Evolutionary conservation across 1,284 basidiomycete species (phyloP).

Genomic region (Moniliophthora roreri): DNA sequence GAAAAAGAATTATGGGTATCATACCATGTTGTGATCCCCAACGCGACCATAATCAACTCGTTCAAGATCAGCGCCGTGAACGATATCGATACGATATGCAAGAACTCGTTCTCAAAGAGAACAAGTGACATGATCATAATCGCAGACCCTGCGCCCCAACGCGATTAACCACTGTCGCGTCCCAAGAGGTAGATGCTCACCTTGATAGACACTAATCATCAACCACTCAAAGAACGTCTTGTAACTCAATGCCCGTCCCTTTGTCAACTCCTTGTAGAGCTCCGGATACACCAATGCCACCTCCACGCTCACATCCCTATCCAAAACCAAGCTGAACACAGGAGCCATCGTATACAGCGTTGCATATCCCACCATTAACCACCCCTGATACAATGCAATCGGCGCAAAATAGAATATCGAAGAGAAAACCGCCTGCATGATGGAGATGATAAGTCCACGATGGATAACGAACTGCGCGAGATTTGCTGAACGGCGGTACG

Average conservation of each 20-base stretch:
- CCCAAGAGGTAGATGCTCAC: conserved; percentile 37
- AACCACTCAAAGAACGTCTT: conserved; percentile 99
- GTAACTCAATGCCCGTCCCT: conserved; percentile 91
- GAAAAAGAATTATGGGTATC: conserved; percentile 21
- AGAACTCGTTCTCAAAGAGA: conserved; percentile 95
- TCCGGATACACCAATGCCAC: conserved; percentile 95
- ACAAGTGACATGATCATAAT: conserved; percentile 99
- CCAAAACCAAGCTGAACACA: conserved; percentile 95
- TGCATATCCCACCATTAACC: conserved; percentile 98
- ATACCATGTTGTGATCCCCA: conserved; percentile 96
- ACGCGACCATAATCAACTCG: conserved; percentile 98
- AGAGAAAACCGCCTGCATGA: conserved; percentile 97
- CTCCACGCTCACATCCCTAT: conserved; percentile 95
- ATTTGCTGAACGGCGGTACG: conserved; percentile 97
- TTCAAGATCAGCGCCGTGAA: conserved; percentile 97
- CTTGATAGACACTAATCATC: conserved; percentile 98
- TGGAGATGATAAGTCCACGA: conserved; percentile 94
- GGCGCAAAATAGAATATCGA: conserved; percentile 99
- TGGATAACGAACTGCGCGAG: conserved; percentile 99
- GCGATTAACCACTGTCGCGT: not conserved
- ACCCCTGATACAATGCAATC: conserved; percentile 97
- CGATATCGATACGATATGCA: conserved; percentile 98
- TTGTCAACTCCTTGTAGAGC: conserved; percentile 96
- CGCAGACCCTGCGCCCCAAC: conserved; percentile 67
- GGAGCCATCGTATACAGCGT: conserved; percentile 99